phyloP scores from a whole-genome alignment of 768 basidiomycete genomes.

The Hypsizygus marmoreus region DNA sequence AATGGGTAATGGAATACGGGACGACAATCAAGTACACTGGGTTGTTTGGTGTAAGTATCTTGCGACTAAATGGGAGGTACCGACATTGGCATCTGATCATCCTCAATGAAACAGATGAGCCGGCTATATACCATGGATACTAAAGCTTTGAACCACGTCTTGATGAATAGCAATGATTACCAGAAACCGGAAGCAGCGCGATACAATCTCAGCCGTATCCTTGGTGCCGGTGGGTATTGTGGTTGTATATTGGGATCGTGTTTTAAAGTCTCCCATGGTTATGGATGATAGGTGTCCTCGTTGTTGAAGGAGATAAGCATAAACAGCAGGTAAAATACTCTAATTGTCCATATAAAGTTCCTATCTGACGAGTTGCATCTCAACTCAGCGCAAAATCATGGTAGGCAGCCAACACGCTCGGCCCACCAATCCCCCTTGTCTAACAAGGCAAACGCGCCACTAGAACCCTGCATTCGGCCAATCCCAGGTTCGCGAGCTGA shows the following conservation, averaged over 20 bases:
- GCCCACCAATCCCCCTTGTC: background rate
- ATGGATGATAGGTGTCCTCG: slow-evolving; percentile 44
- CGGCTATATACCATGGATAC: slow-evolving; percentile 61
- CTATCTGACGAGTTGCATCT: background rate
- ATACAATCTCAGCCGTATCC: slow-evolving; percentile 37
- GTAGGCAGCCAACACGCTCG: slow-evolving; percentile 20
- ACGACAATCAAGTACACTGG: slow-evolving; percentile 15
- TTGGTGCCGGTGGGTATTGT: slow-evolving; percentile 38
- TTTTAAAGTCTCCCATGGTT: background rate
- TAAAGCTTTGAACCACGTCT: slow-evolving; percentile 62
- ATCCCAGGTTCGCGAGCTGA: slow-evolving; percentile 57
- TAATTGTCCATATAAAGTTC: background rate
- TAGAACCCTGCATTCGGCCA: slow-evolving; percentile 71
- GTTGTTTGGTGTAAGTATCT: slow-evolving; percentile 44
- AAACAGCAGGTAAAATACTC: slow-evolving; percentile 40
- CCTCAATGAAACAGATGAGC: slow-evolving; percentile 22
- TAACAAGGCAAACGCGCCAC: background rate
- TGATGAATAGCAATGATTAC: slow-evolving; percentile 56
- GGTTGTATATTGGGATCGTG: background rate
- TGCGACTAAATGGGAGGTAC: background rate
- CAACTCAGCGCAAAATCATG: slow-evolving; percentile 43
- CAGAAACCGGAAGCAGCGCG: slow-evolving; percentile 50
- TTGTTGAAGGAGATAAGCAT: slow-evolving; percentile 50
- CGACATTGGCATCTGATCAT: background rate
- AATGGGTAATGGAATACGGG: slow-evolving; percentile 18